Evolutionary conservation across 148 eudicot species (phyloP).

Genomic region (Camellia sinensis): DNA sequence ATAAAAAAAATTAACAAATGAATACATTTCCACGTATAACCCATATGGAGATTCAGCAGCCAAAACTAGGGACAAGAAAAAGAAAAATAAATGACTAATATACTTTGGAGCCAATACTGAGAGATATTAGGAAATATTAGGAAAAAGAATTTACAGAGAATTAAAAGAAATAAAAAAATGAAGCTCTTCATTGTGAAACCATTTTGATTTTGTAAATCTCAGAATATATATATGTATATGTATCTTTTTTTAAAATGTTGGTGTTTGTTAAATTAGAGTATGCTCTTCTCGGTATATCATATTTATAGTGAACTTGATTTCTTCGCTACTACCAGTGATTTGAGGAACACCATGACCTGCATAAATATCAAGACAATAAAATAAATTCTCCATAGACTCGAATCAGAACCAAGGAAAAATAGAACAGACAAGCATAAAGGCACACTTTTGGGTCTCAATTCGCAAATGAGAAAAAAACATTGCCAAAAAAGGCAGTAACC

Average conservation of each 20-base stretch:
- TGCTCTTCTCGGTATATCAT: neutral
- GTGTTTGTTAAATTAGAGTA: neutral
- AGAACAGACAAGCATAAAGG: neutral
- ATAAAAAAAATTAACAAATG: conserved; percentile 18
- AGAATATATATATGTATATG: neutral
- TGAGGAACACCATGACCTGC: conserved; percentile 89
- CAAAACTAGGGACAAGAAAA: neutral
- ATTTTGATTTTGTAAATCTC: neutral
- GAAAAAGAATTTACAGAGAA: conserved; percentile 11
- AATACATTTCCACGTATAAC: conserved; percentile 20
- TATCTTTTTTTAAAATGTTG: neutral
- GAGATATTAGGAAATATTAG: neutral
- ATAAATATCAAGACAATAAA: neutral
- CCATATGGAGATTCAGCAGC: neutral
- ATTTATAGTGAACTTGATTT: conserved; percentile 28
- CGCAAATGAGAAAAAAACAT: neutral
- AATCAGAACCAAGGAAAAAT: neutral
- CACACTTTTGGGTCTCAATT: neutral
- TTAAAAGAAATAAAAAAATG: neutral
- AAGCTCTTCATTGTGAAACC: neutral
- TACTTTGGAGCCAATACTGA: neutral
- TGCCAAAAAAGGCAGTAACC: neutral
- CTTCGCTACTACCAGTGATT: conserved; percentile 61
- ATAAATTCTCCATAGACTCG: neutral
- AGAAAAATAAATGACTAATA: neutral